Evolutionary conservation across 208 protist genomes (phyloP).

Genomic region (Wallacemonas sp.): DNA sequence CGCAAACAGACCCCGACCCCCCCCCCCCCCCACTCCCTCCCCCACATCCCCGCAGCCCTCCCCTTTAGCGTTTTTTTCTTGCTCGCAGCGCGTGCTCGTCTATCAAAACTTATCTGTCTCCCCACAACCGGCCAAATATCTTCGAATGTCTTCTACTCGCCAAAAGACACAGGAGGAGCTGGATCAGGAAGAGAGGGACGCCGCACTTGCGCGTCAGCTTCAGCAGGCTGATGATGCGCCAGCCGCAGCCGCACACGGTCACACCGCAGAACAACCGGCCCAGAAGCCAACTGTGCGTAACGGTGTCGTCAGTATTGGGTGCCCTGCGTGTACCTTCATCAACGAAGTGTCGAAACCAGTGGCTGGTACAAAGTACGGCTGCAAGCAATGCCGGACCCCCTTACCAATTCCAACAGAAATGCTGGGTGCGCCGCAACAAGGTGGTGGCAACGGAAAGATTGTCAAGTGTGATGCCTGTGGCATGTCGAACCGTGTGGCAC

Average conservation of each 20-base stretch:
- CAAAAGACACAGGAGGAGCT: slow-evolving; percentile 36
- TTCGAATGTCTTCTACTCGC: neutral
- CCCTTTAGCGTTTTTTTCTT: no score
- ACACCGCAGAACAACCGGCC: no score
- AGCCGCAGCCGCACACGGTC: neutral
- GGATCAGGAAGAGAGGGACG: slow-evolving; percentile 59
- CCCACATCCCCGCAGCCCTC: neutral
- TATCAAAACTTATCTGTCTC: no score
- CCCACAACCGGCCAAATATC: no score
- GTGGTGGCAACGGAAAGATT: neutral
- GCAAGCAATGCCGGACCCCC: slow-evolving; percentile 48
- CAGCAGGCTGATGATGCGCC: no score
- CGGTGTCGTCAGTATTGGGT: slow-evolving; percentile 27
- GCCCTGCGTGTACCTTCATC: slow-evolving; percentile 63
- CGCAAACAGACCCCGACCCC: neutral
- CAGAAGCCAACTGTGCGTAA: neutral
- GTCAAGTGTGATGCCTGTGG: slow-evolving; percentile 57
- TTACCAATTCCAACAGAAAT: slow-evolving; percentile 22
- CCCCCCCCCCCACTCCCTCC: neutral
- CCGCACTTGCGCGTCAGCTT: slow-evolving; percentile 52
- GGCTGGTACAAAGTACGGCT: slow-evolving; percentile 39
- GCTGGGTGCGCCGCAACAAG: slow-evolving; percentile 3
- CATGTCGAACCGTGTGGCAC: slow-evolving; percentile 55
- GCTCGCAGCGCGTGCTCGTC: no score
- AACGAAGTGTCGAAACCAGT: slow-evolving; percentile 45